Evolutionary conservation across 192 early-diverging fungal species (phyloP).

Genomic region (Coemansia javaensis): DNA sequence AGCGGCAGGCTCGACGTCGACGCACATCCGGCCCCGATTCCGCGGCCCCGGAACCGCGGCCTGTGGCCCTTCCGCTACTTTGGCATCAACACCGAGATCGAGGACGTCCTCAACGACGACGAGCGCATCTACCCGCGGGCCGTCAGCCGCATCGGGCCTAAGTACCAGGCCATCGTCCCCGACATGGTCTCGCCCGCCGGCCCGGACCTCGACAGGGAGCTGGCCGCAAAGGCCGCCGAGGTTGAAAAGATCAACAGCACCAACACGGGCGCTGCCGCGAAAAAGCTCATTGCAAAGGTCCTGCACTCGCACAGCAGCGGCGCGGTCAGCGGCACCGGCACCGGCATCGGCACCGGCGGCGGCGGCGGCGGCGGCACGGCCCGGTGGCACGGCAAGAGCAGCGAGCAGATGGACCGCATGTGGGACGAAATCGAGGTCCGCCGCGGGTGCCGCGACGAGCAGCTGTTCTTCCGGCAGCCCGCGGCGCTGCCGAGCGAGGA

Average conservation of each 20-base stretch:
- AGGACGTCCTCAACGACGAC: constrained; percentile 65
- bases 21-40: constrained; percentile 17
- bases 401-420: constrained; percentile 37
- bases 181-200: constrained; percentile 50
- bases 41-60: constrained; percentile 43
- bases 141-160: constrained; percentile 71
- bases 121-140: constrained; percentile 76
- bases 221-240: background rate
- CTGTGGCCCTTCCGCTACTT: constrained; percentile 91
- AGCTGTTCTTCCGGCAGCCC: constrained; percentile 47
- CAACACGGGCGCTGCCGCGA: background rate
- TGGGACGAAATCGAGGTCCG: constrained; percentile 45
- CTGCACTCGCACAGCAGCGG: background rate
- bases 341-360: constrained; percentile 1
- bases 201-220: constrained; percentile 24
- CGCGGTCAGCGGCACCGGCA: background rate
- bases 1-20: constrained; percentile 3
- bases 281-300: background rate
- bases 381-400: constrained; percentile 43
- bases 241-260: background rate
- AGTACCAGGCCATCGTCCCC: constrained; percentile 74
- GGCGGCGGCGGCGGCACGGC: constrained; percentile 22
- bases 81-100: constrained; percentile 71
- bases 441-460: constrained; percentile 35
- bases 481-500: constrained; percentile 41